phyloP scores from a whole-genome alignment of 2,329 filamentous ascomycete species.

The Calonectria ilicicola region DNA sequence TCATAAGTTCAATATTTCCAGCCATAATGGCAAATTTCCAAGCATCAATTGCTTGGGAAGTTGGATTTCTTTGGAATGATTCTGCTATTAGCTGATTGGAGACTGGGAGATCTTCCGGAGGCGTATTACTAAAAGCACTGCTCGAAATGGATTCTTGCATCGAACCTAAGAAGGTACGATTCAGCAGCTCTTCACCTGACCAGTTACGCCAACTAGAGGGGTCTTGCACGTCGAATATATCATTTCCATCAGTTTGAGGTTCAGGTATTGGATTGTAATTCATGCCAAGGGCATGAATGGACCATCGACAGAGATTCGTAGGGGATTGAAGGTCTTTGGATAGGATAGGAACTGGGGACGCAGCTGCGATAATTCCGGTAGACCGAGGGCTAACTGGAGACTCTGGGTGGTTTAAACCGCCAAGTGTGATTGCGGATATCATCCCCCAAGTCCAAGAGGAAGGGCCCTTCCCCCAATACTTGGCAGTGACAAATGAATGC shows the following conservation, averaged over 20 bases:
- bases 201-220: not conserved
- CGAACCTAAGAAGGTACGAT: not conserved
- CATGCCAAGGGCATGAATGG: not conserved
- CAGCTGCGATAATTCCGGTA: too few species aligned
- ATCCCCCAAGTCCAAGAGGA: not conserved
- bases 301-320: slow-evolving; percentile 3
- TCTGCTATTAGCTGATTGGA: not conserved
- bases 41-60: not conserved
- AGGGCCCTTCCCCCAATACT: slow-evolving; percentile 19
- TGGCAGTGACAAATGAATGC: slow-evolving; percentile 15
- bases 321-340: not conserved
- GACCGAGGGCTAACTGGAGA: not conserved
- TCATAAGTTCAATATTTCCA: not conserved
- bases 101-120: not conserved
- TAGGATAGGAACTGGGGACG: not conserved
- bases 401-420: not conserved
- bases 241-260: too few species aligned
- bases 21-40: slow-evolving; percentile 5
- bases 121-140: not conserved
- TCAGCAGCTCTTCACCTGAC: not conserved
- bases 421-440: not conserved
- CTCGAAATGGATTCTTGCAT: not conserved
- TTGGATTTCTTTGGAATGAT: not conserved
- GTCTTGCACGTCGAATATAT: not conserved
- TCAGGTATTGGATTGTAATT: not conserved